phyloP scores from a whole-genome alignment of 2,329 filamentous ascomycete species.

The Corniculantispora saksenae region DNA sequence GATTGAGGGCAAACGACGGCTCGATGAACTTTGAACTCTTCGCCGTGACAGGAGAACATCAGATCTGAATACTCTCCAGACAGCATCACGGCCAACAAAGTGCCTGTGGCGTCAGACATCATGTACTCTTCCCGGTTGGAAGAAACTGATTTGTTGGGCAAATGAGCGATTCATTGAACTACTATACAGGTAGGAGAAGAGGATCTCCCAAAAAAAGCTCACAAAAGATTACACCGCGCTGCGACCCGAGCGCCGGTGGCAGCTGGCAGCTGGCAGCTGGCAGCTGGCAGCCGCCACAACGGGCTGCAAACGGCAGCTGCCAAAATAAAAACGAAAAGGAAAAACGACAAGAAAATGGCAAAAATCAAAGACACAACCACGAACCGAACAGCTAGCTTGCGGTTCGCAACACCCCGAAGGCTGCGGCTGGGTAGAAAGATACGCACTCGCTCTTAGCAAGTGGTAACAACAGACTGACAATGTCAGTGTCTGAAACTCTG shows the following conservation, averaged over 20 bases:
- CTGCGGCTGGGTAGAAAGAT: not conserved
- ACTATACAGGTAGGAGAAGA: too few relatives aligned
- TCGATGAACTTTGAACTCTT: conserved; percentile 18
- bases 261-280: not conserved
- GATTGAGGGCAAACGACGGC: not conserved
- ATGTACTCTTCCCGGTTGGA: too few relatives aligned
- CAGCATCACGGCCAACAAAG: not conserved
- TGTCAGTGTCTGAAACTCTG: too few relatives aligned
- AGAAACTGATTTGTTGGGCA: too few relatives aligned
- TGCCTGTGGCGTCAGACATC: not conserved
- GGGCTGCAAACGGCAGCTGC: not conserved
- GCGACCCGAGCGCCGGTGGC: too few relatives aligned
- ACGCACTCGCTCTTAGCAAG: too few relatives aligned
- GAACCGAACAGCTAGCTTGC: not conserved
- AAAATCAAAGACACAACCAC: conserved; percentile 4
- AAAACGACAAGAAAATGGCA: not conserved
- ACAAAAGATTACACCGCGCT: too few relatives aligned
- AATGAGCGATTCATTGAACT: too few relatives aligned
- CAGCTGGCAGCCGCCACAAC: not conserved
- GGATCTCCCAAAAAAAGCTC: too few relatives aligned
- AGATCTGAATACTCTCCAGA: not conserved
- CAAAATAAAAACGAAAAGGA: too few relatives aligned
- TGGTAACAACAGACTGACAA: too few relatives aligned
- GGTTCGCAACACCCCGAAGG: not conserved
- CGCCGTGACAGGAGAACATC: not conserved